Base-by-base conservation (phyloP, 2,329 filamentous ascomycete species). In the Hypoxylon sp. region DNA sequence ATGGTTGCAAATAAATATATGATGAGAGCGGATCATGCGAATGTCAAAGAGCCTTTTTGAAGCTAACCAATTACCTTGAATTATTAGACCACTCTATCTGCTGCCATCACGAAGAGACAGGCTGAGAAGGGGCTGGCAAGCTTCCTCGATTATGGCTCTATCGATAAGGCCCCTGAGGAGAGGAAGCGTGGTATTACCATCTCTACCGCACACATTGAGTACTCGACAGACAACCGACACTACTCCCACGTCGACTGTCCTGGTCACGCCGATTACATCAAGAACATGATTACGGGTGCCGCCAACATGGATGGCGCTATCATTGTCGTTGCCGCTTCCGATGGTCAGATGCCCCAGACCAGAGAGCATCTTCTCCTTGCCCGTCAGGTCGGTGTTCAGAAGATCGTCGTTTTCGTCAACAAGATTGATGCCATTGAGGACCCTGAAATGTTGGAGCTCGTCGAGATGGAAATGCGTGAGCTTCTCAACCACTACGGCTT, bases 231-330 rank as follows among this genome's bases (percentile, higher is more conserved):
- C 0, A 88, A 87, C 81, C 92, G 96, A 80, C 96, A 99, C 87
- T 99, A 99, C 86, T 96, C 96, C 78, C 96, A 99, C 89, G 96
- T 99, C 86, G 96, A 99, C 89, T 99, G 96, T 85, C 96, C 96
- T 66, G 96, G 96, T 85, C 96, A 99, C 91, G 96, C 96, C 84
- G 96, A 99, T 94, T 99, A 99, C 89, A 98, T 99, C 88, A 99
- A 99, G 90, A 99, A 99, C 91, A 99, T 99, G 96, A 99, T 99
- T 83, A 99, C 96, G 75, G 96, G 96, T 90, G 95, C 96, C 72
- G 95, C 97, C 78, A 97, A 94, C 88, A 99, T 99, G 96, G 96
- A 99, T 78, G 96, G 96, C 78, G 95, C 96, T 78, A 95, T 99
- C 81, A 98, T 99, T 78, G 96, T 99, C 75, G 97, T 99, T 77